Evolutionary conservation across 495 filamentous ascomycete genomes (phyloP).

Genomic region (Margaritispora aquatica): DNA sequence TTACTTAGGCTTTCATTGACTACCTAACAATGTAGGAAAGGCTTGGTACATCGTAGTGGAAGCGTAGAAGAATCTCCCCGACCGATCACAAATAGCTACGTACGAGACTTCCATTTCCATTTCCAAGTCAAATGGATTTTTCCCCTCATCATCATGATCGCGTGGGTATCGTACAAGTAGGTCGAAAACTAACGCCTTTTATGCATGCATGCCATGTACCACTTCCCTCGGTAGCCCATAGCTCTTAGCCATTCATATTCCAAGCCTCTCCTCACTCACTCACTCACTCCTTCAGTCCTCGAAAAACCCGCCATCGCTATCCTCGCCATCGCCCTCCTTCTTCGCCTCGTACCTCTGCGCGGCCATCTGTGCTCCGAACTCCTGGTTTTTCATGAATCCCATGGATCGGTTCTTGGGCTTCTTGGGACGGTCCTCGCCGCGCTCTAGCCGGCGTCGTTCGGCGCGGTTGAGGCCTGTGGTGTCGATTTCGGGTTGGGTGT

Average conservation of each 20-base stretch:
- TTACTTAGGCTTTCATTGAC: too few species aligned
- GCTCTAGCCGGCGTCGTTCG: conserved; percentile 14
- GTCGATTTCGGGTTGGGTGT: conserved; percentile 10
- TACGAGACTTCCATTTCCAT: too few species aligned
- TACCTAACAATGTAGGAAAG: too few species aligned
- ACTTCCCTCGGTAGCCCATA: too few species aligned
- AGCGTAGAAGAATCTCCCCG: too few species aligned
- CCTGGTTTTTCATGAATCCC: conserved; percentile 19
- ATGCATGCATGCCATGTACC: too few species aligned
- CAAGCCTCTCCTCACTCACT: too few species aligned
- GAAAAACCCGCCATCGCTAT: conserved; percentile 25
- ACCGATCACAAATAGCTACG: too few species aligned
- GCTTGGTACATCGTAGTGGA: too few species aligned
- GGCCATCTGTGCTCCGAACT: conserved; percentile 14
- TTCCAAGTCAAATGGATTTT: neutral
- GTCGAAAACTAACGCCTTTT: too few species aligned
- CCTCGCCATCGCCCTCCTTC: conserved; percentile 9
- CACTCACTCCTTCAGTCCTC: conserved; percentile 11
- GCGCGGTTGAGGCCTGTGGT: conserved; percentile 20
- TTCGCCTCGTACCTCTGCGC: neutral
- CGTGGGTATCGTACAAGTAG: neutral
- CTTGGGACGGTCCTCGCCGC: neutral
- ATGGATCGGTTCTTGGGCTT: conserved; percentile 16
- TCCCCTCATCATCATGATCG: neutral
- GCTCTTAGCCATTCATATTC: too few species aligned